Percentiles rank a stretch among this genome's conserved stretches.
Conservation (phyloP, 2,329 filamentous ascomycete species). For the Emmonsia crescens region DNA sequence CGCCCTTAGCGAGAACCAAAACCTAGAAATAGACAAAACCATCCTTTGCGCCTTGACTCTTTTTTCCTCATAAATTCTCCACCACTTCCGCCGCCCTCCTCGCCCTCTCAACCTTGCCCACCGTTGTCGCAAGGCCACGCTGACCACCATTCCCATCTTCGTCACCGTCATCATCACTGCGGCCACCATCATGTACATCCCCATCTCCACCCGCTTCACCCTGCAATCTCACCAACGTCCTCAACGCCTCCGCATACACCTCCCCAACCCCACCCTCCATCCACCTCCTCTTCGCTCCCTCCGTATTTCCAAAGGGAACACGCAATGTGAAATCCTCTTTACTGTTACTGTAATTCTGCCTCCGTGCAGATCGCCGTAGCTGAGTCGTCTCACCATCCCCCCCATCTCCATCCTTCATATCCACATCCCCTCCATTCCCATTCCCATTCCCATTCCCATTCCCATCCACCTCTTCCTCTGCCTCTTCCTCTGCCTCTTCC, state of each 20-base stretch:
- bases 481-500: constrained; percentile 42
- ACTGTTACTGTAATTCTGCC: neutral
- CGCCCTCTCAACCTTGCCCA: constrained; percentile 38
- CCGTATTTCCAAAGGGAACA: constrained; percentile 24
- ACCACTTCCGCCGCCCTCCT: constrained; percentile 36
- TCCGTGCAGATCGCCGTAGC: neutral
- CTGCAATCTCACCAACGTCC: constrained; percentile 29
- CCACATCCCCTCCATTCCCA: constrained; percentile 11
- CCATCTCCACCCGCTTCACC: constrained; percentile 21
- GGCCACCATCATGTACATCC: constrained; percentile 9
- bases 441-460: constrained; percentile 6
- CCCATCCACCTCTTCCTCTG: constrained; percentile 44
- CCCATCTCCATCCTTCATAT: constrained; percentile 21
- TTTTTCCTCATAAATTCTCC: constrained; percentile 31
- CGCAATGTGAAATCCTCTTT: constrained; percentile 11
- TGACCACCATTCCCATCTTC: constrained; percentile 14
- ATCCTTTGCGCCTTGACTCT: too few species aligned
- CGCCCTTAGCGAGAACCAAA: neutral
- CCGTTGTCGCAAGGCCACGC: constrained; percentile 32
- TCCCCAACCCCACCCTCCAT: constrained; percentile 32
- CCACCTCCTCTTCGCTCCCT: constrained; percentile 29
- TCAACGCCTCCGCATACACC: constrained; percentile 32
- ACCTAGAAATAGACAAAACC: constrained; percentile 5
- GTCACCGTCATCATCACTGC: constrained; percentile 14
- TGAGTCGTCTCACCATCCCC: constrained; percentile 18